These are phyloP conservation scores for Rhodamnia argentea DNA, from an alignment of 345 rosid genomes.

Conservation along the genomic window DNA sequence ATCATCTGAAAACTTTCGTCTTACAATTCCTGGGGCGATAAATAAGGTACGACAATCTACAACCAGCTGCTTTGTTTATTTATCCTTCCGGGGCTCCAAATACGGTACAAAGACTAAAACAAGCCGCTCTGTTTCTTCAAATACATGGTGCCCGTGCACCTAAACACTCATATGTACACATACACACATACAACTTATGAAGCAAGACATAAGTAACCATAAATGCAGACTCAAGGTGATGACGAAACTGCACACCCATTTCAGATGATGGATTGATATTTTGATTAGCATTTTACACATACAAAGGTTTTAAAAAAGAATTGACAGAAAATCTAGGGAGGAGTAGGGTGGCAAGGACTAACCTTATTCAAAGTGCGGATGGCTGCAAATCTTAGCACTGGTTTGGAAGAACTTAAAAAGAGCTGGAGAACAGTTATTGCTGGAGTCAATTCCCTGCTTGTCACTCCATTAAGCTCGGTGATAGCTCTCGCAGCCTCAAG, in stretches of 20 bases:
- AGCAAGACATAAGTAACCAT: neutral
- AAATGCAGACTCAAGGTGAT: neutral
- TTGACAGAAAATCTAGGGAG: neutral
- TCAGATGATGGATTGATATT: neutral
- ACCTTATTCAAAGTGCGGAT: conserved; percentile 98
- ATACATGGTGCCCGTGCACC: neutral
- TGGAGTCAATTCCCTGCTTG: conserved; percentile 88
- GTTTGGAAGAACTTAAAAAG: conserved; percentile 92
- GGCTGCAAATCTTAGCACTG: conserved; percentile 94
- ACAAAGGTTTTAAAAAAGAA: neutral
- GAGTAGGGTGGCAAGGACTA: neutral
- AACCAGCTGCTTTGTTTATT: neutral
- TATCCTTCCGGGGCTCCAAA: neutral
- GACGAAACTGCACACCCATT: neutral
- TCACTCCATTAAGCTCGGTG: conserved; percentile 91
- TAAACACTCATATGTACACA: neutral
- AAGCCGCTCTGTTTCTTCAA: neutral
- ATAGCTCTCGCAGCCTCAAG: conserved; percentile 98
- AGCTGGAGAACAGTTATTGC: conserved; percentile 99
- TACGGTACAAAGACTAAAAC: neutral
- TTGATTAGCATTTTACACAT: neutral
- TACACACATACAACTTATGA: neutral
- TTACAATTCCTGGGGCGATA: neutral
- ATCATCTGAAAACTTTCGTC: neutral
- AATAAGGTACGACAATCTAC: neutral